phyloP scores from a whole-genome alignment of 2,329 filamentous ascomycete genomes.

The Botrytis paeoniae region DNA sequence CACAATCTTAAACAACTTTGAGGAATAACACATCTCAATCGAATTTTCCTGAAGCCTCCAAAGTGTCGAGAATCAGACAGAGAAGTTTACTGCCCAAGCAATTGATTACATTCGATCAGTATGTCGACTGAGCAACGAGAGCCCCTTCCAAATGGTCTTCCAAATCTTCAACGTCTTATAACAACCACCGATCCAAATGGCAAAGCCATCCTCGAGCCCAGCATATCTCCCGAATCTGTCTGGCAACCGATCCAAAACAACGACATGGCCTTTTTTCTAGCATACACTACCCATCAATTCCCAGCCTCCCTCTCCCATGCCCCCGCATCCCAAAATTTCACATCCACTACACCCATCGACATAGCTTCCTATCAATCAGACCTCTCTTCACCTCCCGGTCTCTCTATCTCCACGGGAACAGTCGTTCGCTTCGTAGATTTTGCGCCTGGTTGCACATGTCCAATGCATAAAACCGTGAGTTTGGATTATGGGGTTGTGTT shows the following conservation, averaged over 20 bases:
- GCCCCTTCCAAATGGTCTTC: conserved; percentile 26
- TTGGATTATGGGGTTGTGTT: conserved; percentile 45
- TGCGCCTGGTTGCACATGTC: conserved; percentile 27
- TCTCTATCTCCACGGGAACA: conserved; percentile 26
- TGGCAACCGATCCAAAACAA: conserved; percentile 24
- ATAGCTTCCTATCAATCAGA: conserved; percentile 25
- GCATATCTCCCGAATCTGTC: conserved; percentile 19
- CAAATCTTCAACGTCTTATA: conserved; percentile 29
- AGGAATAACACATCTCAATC: neutral
- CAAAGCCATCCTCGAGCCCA: conserved; percentile 27
- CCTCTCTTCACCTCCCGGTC: conserved; percentile 27
- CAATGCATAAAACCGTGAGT: conserved; percentile 45
- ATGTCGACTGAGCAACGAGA: conserved; percentile 9
- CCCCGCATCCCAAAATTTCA: neutral
- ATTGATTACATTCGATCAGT: neutral
- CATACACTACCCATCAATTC: conserved; percentile 28
- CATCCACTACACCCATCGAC: conserved; percentile 21
- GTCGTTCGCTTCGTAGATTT: conserved; percentile 33
- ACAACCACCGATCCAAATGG: conserved; percentile 27
- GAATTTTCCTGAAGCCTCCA: neutral
- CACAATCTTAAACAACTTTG: neutral
- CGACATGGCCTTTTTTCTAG: conserved; percentile 31
- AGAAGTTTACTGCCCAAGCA: neutral
- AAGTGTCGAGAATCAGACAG: neutral
- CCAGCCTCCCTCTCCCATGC: conserved; percentile 22